A percentile compares a stretch with the other conserved stretches of the same genome.
phyloP scores from a whole-genome alignment of 2,329 filamentous ascomycete genomes.

The Thielaviopsis punctulata region DNA sequence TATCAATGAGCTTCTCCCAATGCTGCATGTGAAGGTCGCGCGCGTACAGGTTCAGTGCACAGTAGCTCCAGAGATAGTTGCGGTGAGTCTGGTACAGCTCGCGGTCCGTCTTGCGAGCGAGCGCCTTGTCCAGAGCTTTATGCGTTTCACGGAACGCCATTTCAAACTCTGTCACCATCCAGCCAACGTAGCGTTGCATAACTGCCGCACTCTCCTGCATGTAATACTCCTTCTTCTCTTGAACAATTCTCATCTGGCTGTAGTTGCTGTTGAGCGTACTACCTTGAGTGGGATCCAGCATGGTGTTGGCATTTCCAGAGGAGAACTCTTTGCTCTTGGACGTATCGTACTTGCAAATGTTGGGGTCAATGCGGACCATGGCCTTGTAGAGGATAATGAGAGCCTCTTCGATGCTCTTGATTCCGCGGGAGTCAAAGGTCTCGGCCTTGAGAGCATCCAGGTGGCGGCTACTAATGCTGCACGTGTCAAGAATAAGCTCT shows the following conservation, averaged over 20 bases:
- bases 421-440: constrained; percentile 54
- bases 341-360: constrained; percentile 39
- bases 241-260: constrained; percentile 81
- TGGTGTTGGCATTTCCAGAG: constrained; percentile 5
- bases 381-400: constrained; percentile 77
- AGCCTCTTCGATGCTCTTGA: constrained; percentile 62
- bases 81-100: constrained; percentile 56
- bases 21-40: constrained; percentile 67
- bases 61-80: constrained; percentile 69
- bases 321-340: constrained; percentile 27
- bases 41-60: constrained; percentile 72
- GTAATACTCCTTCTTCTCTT: constrained; percentile 88
- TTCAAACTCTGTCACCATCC: constrained; percentile 68
- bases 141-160: constrained; percentile 54
- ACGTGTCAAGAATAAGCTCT: constrained; percentile 73
- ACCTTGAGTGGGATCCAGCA: constrained; percentile 21
- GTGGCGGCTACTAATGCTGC: constrained; percentile 55
- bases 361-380: constrained; percentile 83
- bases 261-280: constrained; percentile 52
- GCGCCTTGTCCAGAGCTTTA: constrained; percentile 41
- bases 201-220: constrained; percentile 59
- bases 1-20: constrained; percentile 63
- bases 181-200: constrained; percentile 61
- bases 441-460: constrained; percentile 57
- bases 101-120: constrained; percentile 52